Percentiles rank a stretch among this genome's conserved stretches.
phyloP scores from a whole-genome alignment of 169 alveolate genomes.

The Amoebophrya sp. region DNA sequence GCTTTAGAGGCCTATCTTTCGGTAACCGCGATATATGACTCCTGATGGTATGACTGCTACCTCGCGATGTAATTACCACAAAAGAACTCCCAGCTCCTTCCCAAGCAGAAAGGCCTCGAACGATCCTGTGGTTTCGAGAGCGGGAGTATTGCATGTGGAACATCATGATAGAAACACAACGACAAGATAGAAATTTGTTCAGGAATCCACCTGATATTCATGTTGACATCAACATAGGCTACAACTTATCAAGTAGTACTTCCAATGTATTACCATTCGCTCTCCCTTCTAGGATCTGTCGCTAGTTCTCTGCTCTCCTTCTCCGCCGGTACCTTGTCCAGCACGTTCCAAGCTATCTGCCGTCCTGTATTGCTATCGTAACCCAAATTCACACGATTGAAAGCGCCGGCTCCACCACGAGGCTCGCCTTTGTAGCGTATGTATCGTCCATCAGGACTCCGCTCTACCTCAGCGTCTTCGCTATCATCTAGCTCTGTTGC shows the following conservation, averaged over 20 bases:
- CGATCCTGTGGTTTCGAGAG: neutral
- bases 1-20: neutral
- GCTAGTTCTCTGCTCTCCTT: neutral
- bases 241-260: too few species aligned
- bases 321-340: neutral
- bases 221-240: too few species aligned
- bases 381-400: neutral
- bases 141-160: neutral
- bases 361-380: neutral
- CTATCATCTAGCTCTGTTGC: neutral
- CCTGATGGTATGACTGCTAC: neutral
- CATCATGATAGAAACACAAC: too few species aligned
- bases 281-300: neutral
- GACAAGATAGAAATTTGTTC: too few species aligned
- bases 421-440: neutral
- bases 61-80: neutral
- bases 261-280: neutral
- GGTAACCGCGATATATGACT: neutral
- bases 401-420: neutral
- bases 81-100: neutral
- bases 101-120: neutral
- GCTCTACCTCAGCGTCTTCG: neutral
- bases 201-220: too few species aligned
- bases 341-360: neutral
- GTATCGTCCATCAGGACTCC: neutral